These are phyloP conservation scores for Baorangia bicolor DNA, from an alignment of 768 basidiomycete species.

Conservation along the genomic window DNA sequence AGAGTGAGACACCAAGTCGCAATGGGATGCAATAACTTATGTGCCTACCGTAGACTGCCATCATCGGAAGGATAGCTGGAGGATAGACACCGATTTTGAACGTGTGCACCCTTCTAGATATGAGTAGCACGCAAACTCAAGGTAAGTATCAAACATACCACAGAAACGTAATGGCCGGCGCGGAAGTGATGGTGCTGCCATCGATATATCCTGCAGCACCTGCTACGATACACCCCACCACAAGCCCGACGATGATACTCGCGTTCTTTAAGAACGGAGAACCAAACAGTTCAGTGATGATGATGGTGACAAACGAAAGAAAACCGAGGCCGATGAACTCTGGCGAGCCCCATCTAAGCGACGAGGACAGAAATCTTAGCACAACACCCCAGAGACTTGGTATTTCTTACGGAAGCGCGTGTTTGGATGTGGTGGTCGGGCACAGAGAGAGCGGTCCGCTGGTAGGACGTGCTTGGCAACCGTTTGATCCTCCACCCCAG, in stretches of 20 bases:
- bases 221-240: conserved; percentile 78
- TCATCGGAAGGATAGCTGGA: conserved; percentile 62
- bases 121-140: not conserved
- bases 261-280: conserved; percentile 83
- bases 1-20: conserved; percentile 1
- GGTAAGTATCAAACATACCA: conserved; percentile 42
- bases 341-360: conserved; percentile 71
- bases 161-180: conserved; percentile 79
- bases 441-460: conserved; percentile 71
- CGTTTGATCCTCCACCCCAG: conserved; percentile 85
- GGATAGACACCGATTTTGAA: conserved; percentile 79
- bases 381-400: not conserved
- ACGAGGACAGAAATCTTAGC: not conserved
- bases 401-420: conserved; percentile 57
- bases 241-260: conserved; percentile 72
- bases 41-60: conserved; percentile 53
- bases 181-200: conserved; percentile 56
- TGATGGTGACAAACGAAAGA: conserved; percentile 73
- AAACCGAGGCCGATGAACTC: conserved; percentile 88
- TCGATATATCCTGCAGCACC: conserved; percentile 80
- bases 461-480: conserved; percentile 58
- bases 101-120: conserved; percentile 54
- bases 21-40: not conserved
- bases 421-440: conserved; percentile 67
- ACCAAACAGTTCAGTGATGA: conserved; percentile 80